Conservation (phyloP, 495 filamentous ascomycete genomes). For the Bathelium albidoporum region DNA sequence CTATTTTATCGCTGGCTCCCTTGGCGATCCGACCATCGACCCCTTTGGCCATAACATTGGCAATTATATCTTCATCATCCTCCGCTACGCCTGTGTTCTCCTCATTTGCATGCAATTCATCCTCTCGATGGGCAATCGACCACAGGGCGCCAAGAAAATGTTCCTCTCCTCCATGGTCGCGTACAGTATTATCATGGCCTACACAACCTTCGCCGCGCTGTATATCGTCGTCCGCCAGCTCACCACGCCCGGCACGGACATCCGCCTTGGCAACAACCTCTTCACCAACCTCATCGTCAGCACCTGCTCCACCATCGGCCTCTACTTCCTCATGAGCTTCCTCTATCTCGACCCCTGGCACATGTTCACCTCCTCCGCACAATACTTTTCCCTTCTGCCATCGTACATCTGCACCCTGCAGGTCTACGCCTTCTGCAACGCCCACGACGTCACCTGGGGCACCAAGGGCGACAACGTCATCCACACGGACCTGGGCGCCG, state of each 20-base stretch:
- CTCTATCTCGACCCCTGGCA: slow-evolving; percentile 98
- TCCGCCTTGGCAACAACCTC: slow-evolving; percentile 67
- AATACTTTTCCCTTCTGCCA: slow-evolving; percentile 89
- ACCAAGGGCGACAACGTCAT: slow-evolving; percentile 97
- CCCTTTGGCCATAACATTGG: slow-evolving; percentile 84
- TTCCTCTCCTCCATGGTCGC: slow-evolving; percentile 79
- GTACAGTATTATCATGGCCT: slow-evolving; percentile 89
- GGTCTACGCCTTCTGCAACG: slow-evolving; percentile 99
- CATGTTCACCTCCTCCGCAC: slow-evolving; percentile 88
- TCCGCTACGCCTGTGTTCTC: slow-evolving; percentile 75
- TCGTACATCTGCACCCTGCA: slow-evolving; percentile 94
- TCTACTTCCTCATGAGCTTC: slow-evolving; percentile 95
- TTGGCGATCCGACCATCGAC: slow-evolving; percentile 69
- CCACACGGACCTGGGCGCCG: slow-evolving; percentile 80
- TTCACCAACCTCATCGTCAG: slow-evolving; percentile 93
- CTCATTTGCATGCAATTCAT: slow-evolving; percentile 94
- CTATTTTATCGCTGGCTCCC: slow-evolving; percentile 95
- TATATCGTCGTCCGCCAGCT: slow-evolving; percentile 81
- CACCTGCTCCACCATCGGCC: slow-evolving; percentile 75
- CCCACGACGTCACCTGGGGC: slow-evolving; percentile 97
- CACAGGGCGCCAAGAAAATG: slow-evolving; percentile 89
- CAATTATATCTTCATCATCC: slow-evolving; percentile 70
- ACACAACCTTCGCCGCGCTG: slow-evolving; percentile 77
- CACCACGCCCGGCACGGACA: slow-evolving; percentile 37
- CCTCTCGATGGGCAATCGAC: slow-evolving; percentile 94